phyloP scores from a whole-genome alignment of 2,329 filamentous ascomycete species.

The Thelonectria rubi region DNA sequence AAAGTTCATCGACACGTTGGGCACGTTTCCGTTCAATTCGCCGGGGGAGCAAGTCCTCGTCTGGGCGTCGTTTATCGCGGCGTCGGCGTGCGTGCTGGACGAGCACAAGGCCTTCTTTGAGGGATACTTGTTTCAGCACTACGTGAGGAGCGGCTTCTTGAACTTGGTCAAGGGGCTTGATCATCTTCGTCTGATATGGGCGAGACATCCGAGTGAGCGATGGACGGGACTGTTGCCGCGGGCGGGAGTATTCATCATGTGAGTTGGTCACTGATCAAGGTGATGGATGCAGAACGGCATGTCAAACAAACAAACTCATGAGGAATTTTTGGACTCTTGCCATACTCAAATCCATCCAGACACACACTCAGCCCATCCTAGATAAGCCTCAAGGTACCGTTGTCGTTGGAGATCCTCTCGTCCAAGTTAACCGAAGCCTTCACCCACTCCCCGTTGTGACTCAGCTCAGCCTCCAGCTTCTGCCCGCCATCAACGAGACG shows the following conservation, averaged over 20 bases:
- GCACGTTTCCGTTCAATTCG: constrained; percentile 2
- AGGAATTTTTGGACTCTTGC: too few species aligned
- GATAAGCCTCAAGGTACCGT: constrained; percentile 40
- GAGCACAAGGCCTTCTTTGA: constrained; percentile 21
- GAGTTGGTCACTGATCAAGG: neutral
- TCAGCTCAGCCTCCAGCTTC: constrained; percentile 47
- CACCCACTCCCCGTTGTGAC: constrained; percentile 45
- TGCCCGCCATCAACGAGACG: constrained; percentile 50
- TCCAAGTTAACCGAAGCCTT: constrained; percentile 46
- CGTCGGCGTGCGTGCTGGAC: constrained; percentile 13
- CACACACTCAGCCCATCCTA: neutral
- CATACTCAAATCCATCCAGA: neutral
- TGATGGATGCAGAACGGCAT: too few species aligned
- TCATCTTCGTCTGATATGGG: constrained; percentile 12
- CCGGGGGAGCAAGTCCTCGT: constrained; percentile 19
- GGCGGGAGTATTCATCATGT: neutral
- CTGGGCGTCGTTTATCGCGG: constrained; percentile 19
- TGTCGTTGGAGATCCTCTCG: constrained; percentile 48
- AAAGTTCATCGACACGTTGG: constrained; percentile 11
- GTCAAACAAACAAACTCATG: too few species aligned
- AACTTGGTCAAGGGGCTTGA: constrained; percentile 11
- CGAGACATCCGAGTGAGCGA: neutral
- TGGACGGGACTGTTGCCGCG: neutral
- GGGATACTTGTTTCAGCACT: neutral
- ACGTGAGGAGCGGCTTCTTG: constrained; percentile 4